Base-by-base conservation (phyloP, 2,329 filamentous ascomycete genomes). In the Colletotrichum sp. region DNA sequence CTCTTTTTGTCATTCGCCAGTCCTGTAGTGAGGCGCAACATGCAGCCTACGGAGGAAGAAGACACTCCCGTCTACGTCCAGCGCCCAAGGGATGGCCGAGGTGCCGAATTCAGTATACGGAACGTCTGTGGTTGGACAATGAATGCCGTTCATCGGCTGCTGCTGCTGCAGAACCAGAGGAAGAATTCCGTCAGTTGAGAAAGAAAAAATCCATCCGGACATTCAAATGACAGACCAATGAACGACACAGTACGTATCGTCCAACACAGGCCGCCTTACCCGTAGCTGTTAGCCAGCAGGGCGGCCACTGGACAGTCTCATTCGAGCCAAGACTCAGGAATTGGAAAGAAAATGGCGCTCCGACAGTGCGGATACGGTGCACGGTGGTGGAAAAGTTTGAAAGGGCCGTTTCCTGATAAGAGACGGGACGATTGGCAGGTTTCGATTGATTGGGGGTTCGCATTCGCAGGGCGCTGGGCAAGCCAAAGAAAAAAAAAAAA, bases 341-440 rank as follows among this genome's bases (percentile, higher is more conserved):
- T 32, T 52, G 36, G 52, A 39, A 12, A 36, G 49, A 65, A 61
- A 71, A 75, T 75, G 72, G 32, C 62, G 74, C 67, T 67, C 25
- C 32, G 36, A 75, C 71, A 59, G 75, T 76, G 75, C 32, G 52
- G 5, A 13, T 16, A 71, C 71, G 72, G 75, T 71, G 62, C 29
- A 36, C 32, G 8, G 27, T 29, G 30, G 32, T 49, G 59, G 34
- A 70, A 76, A 64, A 69, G 57, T 74, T 74, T 59, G 65, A 74
- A 74, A 74, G 49, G 64, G 65, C 74, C 70, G 74, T 74, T 76
- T 65, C 64, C 74, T 74, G 71, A 76, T 76, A 69, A 74, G 59
- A 69, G 34, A 30, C 65, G 65, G 72, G 39, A 44, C 39, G 39
- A 44, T 73, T 76, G 73, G 69, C 59, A 64, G 59, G 27, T 62